These are phyloP conservation scores for Cystoisospora suis DNA, from an alignment of 169 alveolate genomes.

Conservation along the genomic window DNA sequence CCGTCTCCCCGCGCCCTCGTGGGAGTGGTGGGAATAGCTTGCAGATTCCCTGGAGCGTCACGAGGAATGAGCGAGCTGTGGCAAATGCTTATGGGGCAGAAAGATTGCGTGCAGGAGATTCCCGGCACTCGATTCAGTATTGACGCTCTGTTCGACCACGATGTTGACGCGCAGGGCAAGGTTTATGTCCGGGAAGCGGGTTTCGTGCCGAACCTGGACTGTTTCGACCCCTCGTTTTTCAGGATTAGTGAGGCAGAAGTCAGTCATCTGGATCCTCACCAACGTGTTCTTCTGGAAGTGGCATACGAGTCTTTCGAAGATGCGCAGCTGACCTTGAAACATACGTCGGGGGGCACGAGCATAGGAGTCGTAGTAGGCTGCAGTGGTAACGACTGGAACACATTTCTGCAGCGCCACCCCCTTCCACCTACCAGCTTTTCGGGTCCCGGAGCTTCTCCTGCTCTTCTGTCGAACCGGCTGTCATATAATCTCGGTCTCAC, in stretches of 20 bases:
- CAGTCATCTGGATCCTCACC: slow-evolving; percentile 76
- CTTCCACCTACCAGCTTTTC: slow-evolving; percentile 1
- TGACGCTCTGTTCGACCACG: slow-evolving; percentile 54
- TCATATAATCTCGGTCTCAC: slow-evolving; percentile 67
- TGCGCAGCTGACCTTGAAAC: slow-evolving; percentile 17
- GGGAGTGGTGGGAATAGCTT: slow-evolving; percentile 68
- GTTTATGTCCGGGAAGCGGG: slow-evolving; percentile 69
- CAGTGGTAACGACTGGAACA: slow-evolving; percentile 75
- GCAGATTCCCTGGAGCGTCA: slow-evolving; percentile 68
- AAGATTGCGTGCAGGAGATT: slow-evolving; percentile 68
- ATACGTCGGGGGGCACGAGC: neutral
- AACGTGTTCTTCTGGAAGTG: slow-evolving; percentile 74
- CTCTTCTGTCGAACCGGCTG: slow-evolving; percentile 73
- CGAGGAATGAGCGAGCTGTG: slow-evolving; percentile 56
- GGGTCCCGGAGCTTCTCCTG: slow-evolving; percentile 67
- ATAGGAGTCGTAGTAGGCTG: slow-evolving; percentile 72
- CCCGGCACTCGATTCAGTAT: slow-evolving; percentile 72
- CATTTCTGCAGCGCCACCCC: slow-evolving; percentile 26
- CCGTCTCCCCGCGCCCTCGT: neutral
- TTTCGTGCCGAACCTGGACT: slow-evolving; percentile 59
- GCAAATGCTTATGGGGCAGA: slow-evolving; percentile 59
- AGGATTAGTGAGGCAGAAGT: slow-evolving; percentile 70
- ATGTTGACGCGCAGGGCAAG: slow-evolving; percentile 52
- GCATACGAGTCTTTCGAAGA: slow-evolving; percentile 65
- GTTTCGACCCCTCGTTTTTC: slow-evolving; percentile 68